Evolutionary conservation across 2,329 filamentous ascomycete genomes (phyloP).

Genomic region (Trichoderma aggressivum): DNA sequence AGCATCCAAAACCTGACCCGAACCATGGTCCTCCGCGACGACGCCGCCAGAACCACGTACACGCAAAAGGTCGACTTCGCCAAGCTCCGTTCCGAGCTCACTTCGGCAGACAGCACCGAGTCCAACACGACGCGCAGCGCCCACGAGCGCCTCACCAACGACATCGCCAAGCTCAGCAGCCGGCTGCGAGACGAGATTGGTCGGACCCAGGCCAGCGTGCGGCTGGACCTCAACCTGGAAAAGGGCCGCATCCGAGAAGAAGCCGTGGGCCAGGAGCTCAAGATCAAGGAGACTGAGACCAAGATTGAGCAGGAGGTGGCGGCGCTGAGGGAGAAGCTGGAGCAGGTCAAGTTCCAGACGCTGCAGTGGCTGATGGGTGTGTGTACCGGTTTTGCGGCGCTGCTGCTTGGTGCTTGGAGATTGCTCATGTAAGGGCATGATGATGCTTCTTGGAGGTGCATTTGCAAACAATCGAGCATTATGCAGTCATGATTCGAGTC

Average conservation of each 20-base stretch:
- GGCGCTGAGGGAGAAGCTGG: constrained; percentile 82
- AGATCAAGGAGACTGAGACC: constrained; percentile 98
- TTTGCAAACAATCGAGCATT: not conserved
- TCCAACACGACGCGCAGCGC: constrained; percentile 81
- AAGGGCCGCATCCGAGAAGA: constrained; percentile 96
- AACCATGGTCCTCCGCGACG: constrained; percentile 96
- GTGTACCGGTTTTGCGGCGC: constrained; percentile 62
- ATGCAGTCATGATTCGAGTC: not conserved
- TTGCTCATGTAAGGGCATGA: constrained; percentile 54
- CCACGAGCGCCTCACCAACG: constrained; percentile 90
- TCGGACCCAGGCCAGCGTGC: constrained; percentile 86
- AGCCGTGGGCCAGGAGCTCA: constrained; percentile 92
- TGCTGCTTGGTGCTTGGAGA: constrained; percentile 67
- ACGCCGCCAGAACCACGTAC: constrained; percentile 76
- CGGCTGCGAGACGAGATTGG: constrained; percentile 90
- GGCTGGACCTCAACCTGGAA: constrained; percentile 90
- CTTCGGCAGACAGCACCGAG: constrained; percentile 89
- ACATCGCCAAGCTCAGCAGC: constrained; percentile 89
- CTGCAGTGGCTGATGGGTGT: constrained; percentile 97
- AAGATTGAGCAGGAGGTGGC: constrained; percentile 98
- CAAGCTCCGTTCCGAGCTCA: constrained; percentile 89
- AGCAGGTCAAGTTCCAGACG: constrained; percentile 97
- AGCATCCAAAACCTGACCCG: constrained; percentile 95
- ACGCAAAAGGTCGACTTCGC: constrained; percentile 96
- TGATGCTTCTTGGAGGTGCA: not conserved